These are phyloP conservation scores for Orychophragmus violaceus DNA, from an alignment of 345 rosid species.

Conservation along the genomic window DNA sequence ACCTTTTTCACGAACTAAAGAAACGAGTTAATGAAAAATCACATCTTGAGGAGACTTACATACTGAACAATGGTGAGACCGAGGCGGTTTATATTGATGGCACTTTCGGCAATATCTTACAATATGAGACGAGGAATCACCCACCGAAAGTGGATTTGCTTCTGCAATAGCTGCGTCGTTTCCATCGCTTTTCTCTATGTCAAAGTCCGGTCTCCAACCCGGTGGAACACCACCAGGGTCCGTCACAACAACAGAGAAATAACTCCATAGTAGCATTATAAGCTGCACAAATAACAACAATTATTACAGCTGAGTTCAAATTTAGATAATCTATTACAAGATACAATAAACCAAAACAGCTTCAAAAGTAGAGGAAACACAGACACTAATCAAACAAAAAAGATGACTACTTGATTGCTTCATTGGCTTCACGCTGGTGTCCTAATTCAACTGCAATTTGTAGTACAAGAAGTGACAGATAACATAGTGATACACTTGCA, in stretches of 20 bases:
- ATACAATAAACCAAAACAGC: not conserved
- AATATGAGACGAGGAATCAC: conserved; percentile 30
- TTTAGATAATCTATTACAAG: not conserved
- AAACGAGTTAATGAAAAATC: not conserved
- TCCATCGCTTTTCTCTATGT: conserved; percentile 44
- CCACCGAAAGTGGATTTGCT: conserved; percentile 6
- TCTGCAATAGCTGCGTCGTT: conserved; percentile 3
- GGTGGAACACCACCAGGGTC: conserved; percentile 82
- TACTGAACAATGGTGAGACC: not conserved
- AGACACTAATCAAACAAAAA: not conserved
- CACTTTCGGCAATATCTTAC: not conserved
- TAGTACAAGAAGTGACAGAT: not conserved
- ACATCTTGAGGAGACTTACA: not conserved
- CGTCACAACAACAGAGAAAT: conserved; percentile 57
- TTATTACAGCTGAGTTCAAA: not conserved
- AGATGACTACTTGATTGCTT: not conserved
- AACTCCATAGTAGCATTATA: conserved; percentile 71
- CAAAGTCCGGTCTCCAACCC: conserved; percentile 54
- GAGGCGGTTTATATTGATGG: not conserved
- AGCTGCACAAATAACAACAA: conserved; percentile 36
- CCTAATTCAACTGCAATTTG: not conserved
- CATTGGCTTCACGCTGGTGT: not conserved
- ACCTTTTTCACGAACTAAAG: conserved; percentile 9
- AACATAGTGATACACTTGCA: no score
- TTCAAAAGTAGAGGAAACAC: not conserved